Evolutionary conservation across 371 early-diverging fungal genomes (phyloP), one percentile per base, ranked within the genome.

Genomic region (Actinomucor elegans): DNA sequence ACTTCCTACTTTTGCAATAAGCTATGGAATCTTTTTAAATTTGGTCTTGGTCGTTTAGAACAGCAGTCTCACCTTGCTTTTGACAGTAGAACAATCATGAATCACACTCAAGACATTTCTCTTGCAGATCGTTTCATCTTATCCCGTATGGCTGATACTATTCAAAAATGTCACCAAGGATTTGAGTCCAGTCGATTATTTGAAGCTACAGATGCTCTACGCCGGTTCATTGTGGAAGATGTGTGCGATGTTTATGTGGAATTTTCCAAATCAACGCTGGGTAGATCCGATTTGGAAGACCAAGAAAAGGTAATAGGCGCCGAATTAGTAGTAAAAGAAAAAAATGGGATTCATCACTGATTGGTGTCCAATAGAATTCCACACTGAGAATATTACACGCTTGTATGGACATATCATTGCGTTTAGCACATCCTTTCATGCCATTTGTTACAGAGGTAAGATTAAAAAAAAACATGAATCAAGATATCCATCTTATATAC

Each of bases 391-490:
- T 83, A 23, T 71, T 88, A 32, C 91, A 87, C 69, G 85, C 79
- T 10, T 91, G 87, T 49, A 79, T 97, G 67, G 94, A 95, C 36
- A 73, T 81, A 17, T 92, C 93, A 7, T 59, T 99, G 49, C 82
- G 89, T 44, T 68, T 97, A 47, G 73, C 98, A 28, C 98, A 98
- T 75, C 98, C 99, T 10, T 92, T 98, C 64, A 97, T 99, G 96
- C 99, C 99, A 10, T 99, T 96, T 75, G 79, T 99, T 4, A 96
- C 99, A 10, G 99, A 99, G 82, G 99, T 96, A 79, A 59, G 85
- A 38, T 81, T 9, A 68, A 66, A 73, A 75, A n/a, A 43, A 33
- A 24, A 6, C 29, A 31, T 41, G 23, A 37, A 36, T 6, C n/a
- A 44, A 42, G 9, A 42, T 18, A 1, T 18, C 5, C 23, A 34